Evolutionary conservation across 352 stramenopile species (phyloP), one percentile per base, ranked within the genome.

Genomic region (Globisporangium emineosum): DNA sequence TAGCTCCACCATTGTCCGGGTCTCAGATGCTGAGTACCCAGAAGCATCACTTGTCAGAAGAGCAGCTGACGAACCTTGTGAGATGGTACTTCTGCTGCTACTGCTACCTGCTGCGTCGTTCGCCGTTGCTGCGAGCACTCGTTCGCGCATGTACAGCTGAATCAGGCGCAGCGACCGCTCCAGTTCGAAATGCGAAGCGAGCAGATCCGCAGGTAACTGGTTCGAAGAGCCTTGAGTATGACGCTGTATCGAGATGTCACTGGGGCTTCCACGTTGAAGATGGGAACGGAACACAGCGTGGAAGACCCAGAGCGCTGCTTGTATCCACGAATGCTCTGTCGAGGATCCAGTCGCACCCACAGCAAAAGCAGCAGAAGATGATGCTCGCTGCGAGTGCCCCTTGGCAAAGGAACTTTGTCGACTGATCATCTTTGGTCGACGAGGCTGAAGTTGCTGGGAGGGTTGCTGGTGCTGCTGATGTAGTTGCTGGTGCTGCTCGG

Each of bases 271-370:
- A 12, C 55, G 45, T 23, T 63, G 42, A 15, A 76, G 29, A 58
- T 79, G 77, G 33, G 68, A 64, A 6, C 71, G 70, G n/a, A 86
- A 81, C 1, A 83, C 29, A 0, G 69, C 68, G 57, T 89, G 80
- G 58, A 83, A 85, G 17, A 87, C 65, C 76, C 76, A 85, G 43
- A 88, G 49, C 12, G 71, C 73, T 23, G 54, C 23, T 40, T 69
- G 64, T 1, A 68, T 65, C 66, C 69, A 70, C 40, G 37, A 50
- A 19, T 79, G 66, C 13, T 75, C 60, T 5, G 49, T 33, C 50
- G 40, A 6, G 3, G 51, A 12, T 9, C 21, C 23, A 32, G 29
- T 8, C 3, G 19, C 8, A 13, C 47, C 43, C 30, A 25, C 29
- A 33, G 62, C 53, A 23, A 55, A 25, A 2, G 25, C 49, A 70